Conservation (phyloP, 2,329 filamentous ascomycete species). For the Cucurbitaria berberidis region DNA sequence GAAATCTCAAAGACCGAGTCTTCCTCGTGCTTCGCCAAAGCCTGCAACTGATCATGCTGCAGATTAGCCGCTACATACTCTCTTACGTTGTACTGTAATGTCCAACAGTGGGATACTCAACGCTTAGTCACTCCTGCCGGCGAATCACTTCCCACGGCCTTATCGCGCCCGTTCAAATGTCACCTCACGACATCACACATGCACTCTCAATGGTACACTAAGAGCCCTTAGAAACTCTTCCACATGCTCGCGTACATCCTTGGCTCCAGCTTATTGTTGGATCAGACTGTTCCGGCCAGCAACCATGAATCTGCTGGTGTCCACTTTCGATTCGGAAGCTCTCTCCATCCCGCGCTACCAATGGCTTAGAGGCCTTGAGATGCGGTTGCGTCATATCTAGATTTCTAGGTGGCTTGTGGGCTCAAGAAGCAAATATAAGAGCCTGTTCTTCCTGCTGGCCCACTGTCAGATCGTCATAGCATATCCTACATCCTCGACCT, state of each 20-base stretch:
- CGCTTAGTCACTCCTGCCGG: slow-evolving; percentile 29
- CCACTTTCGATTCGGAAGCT: slow-evolving; percentile 18
- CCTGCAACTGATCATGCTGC: slow-evolving; percentile 11
- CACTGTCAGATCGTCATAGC: slow-evolving; percentile 5
- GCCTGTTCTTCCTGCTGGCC: slow-evolving; percentile 13
- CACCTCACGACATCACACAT: slow-evolving; percentile 45
- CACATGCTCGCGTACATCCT: slow-evolving; percentile 25
- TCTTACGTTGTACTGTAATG: too few relatives aligned
- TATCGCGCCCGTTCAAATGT: slow-evolving; percentile 33
- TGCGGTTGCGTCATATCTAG: slow-evolving; percentile 38
- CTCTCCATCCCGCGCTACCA: slow-evolving; percentile 38
- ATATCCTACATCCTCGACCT: slow-evolving; percentile 15
- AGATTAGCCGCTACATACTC: slow-evolving; percentile 10
- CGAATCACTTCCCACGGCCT: slow-evolving; percentile 41
- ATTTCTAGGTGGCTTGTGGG: slow-evolving; percentile 19
- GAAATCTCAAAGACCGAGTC: slow-evolving; percentile 9
- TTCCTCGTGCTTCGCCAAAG: slow-evolving; percentile 28
- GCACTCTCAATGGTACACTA: slow-evolving; percentile 17
- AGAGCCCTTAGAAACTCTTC: slow-evolving; percentile 10
- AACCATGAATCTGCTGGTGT: slow-evolving; percentile 20
- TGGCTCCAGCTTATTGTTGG: slow-evolving; percentile 26
- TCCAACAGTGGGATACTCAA: slow-evolving; percentile 31
- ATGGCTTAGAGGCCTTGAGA: slow-evolving; percentile 16
- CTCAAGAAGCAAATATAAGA: slow-evolving; percentile 45
- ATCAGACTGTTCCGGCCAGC: slow-evolving; percentile 7